Evolutionary conservation across 176 grass and related monocot species (phyloP).

Genomic region (Secale cereale): DNA sequence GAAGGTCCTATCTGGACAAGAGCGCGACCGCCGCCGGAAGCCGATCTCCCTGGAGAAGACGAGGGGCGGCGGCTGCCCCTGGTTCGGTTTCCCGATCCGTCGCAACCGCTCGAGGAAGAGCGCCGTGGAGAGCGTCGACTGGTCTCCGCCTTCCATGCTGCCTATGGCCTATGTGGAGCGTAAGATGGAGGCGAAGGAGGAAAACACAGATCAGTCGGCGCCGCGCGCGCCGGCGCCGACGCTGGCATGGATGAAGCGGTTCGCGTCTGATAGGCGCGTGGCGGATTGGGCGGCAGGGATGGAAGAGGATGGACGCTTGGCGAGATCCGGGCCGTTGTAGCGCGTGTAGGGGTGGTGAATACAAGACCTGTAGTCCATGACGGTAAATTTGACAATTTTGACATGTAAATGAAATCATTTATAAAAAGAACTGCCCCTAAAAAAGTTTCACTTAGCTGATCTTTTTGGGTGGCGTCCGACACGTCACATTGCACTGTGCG

Average conservation of each 20-base stretch:
- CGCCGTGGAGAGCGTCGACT: slow-evolving; percentile 30
- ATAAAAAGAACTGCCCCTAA: too few species aligned
- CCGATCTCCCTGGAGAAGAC: neutral
- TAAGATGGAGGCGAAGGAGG: neutral
- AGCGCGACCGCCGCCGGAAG: neutral
- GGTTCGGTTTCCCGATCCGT: slow-evolving; percentile 36
- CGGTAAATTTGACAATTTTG: too few species aligned
- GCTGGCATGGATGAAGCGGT: slow-evolving; percentile 52
- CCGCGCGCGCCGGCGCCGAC: neutral
- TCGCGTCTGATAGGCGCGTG: slow-evolving; percentile 55
- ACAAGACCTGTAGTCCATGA: neutral
- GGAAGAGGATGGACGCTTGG: slow-evolving; percentile 31
- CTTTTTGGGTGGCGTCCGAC: too few species aligned
- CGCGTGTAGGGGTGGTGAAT: neutral
- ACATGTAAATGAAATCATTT: too few species aligned
- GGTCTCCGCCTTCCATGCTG: slow-evolving; percentile 22
- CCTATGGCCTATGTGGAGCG: neutral
- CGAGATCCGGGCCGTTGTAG: slow-evolving; percentile 34
- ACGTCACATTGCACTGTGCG: too few species aligned
- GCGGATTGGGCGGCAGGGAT: slow-evolving; percentile 50
- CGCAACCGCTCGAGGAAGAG: slow-evolving; percentile 28
- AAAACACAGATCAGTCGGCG: neutral
- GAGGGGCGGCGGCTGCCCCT: slow-evolving; percentile 45
- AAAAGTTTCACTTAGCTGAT: too few species aligned
- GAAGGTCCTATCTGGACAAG: slow-evolving; percentile 65